Percentiles rank a stretch among this genome's conserved stretches.
Conservation (phyloP, 2,329 filamentous ascomycete genomes). For the Ophiosphaerella korrae region DNA sequence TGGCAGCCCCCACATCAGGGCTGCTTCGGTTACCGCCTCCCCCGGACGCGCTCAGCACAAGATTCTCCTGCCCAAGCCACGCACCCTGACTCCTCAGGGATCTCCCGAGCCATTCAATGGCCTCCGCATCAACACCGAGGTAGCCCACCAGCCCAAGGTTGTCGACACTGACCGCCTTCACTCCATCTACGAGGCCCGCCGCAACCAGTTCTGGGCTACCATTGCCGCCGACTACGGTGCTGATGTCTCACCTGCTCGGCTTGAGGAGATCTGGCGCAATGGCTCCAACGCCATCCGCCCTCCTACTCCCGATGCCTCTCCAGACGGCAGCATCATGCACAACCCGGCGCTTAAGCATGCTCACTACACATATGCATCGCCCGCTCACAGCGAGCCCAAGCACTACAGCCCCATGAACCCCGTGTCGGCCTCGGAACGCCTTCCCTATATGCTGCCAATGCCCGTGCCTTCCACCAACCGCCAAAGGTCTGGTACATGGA, state of each 20-base stretch:
- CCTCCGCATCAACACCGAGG: slow-evolving; percentile 54
- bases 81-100: slow-evolving; percentile 48
- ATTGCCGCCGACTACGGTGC: slow-evolving; percentile 74
- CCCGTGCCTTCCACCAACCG: slow-evolving; percentile 42
- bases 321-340: slow-evolving; percentile 45
- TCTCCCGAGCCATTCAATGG: slow-evolving; percentile 46
- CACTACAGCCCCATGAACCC: slow-evolving; percentile 42
- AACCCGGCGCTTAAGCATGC: slow-evolving; percentile 38
- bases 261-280: slow-evolving; percentile 71
- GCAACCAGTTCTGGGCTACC: slow-evolving; percentile 72
- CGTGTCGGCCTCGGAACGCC: slow-evolving; percentile 40
- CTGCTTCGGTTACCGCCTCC: slow-evolving; percentile 52
- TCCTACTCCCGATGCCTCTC: slow-evolving; percentile 47
- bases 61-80: slow-evolving; percentile 68
- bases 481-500: slow-evolving; percentile 42
- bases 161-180: slow-evolving; percentile 72
- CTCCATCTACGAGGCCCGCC: slow-evolving; percentile 72
- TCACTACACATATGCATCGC: slow-evolving; percentile 39
- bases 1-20: slow-evolving; percentile 46
- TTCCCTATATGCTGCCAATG: slow-evolving; percentile 46
- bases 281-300: slow-evolving; percentile 40
- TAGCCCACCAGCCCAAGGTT: slow-evolving; percentile 50
- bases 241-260: slow-evolving; percentile 63
- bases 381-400: slow-evolving; percentile 37
- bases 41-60: slow-evolving; percentile 59